Base-by-base conservation (phyloP, 106 monocot genomes). In the Agapanthus africanus region DNA sequence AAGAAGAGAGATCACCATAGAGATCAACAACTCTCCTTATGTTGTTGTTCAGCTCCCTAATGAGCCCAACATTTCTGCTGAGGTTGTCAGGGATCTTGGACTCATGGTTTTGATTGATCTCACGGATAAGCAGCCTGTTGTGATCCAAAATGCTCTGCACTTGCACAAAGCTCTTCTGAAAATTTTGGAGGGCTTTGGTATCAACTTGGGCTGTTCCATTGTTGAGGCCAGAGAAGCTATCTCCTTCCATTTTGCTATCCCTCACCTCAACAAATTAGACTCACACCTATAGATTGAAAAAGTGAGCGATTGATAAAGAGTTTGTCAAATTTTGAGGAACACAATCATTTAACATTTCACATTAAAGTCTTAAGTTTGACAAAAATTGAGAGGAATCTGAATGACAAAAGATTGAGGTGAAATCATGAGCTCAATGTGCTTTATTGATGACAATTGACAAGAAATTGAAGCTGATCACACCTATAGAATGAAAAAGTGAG, bases 101-200 rank as follows among this genome's bases (percentile, higher is more conserved):
- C 41, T 67, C 67, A 25, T 74, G 74, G 50, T 74, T 74, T 52
- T 74, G 67, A 34, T 67, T 67, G 40, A 74, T 74, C 34, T 74
- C 71, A 59, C 41, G 40, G 59, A 71, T 71, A 4, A 71, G n/a
- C 7, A 71, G 60, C 36, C 61, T 39, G 59, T 71, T 71, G 13
- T 71, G 71, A 61, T 71, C 71, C 18, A 71, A 38, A 7, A 71
- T 71, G 41, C 52, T 59, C 39, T 74, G 67, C 7, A 67, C 74
- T 34, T 74, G 74, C 8, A 66, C 74, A 67, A 74, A 74, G 30
- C 52, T 67, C 40, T 56, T 74, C 32, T 67, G 66, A 44, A 74
- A 74, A 32, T 39, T 67, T 57, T 74, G 74, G 46, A 47, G 15
- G 15, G 47, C 67, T 23, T 68, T 68, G 46, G 4, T 47, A 16